Evolutionary conservation across 179 eudicot species (phyloP).

Genomic region (Silene noctiflora): DNA sequence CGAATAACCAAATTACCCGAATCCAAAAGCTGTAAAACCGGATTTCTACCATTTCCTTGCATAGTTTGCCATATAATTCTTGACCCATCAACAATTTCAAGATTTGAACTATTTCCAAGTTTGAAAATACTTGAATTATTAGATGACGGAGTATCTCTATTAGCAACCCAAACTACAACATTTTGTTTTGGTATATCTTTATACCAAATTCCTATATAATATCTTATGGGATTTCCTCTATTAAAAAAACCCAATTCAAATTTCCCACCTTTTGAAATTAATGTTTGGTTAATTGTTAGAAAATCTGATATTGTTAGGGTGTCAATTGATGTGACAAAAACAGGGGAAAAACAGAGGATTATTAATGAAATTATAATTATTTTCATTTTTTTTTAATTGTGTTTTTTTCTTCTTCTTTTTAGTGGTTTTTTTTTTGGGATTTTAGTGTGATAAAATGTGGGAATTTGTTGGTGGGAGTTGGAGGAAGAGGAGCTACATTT

Average conservation of each 20-base stretch:
- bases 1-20: slow-evolving; percentile 47
- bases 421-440: too few relatives aligned
- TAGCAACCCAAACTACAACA: slow-evolving; percentile 43
- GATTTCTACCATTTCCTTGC: slow-evolving; percentile 8
- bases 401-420: background rate
- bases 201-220: slow-evolving; percentile 47
- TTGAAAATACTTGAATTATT: slow-evolving; percentile 21
- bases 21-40: slow-evolving; percentile 40
- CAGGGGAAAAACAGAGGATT: slow-evolving; percentile 22
- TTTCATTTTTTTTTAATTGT: slow-evolving; percentile 18
- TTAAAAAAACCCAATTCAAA: slow-evolving; percentile 39
- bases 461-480: slow-evolving; percentile 9
- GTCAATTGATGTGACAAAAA: slow-evolving; percentile 23
- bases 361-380: slow-evolving; percentile 3
- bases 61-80: slow-evolving; percentile 21
- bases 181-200: slow-evolving; percentile 24
- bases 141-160: slow-evolving; percentile 33
- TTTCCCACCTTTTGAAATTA: slow-evolving; percentile 28
- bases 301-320: slow-evolving; percentile 23
- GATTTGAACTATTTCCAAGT: slow-evolving; percentile 21
- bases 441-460: slow-evolving; percentile 5
- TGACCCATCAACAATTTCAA: slow-evolving; percentile 24
- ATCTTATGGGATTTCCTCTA: slow-evolving; percentile 20
- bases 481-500: slow-evolving; percentile 9
- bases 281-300: slow-evolving; percentile 26